Conservation (phyloP, 2,329 filamentous ascomycete species). For the Emydomyces testavorans region DNA sequence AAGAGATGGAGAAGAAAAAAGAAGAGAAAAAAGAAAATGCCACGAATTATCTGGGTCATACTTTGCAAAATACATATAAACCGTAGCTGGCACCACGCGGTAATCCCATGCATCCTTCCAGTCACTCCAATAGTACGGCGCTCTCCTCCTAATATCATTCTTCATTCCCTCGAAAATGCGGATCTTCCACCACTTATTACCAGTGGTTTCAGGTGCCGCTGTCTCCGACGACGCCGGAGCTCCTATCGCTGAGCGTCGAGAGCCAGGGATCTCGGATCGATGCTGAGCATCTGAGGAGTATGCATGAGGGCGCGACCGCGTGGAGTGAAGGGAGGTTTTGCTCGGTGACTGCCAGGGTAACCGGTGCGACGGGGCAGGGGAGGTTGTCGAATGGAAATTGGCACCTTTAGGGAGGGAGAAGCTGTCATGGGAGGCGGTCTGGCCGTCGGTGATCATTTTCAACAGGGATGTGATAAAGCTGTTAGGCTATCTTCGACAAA, state of each 20-base stretch:
- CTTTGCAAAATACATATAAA: conserved; percentile 96
- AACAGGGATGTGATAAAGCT: neutral
- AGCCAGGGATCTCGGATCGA: neutral
- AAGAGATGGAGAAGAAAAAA: conserved; percentile 4
- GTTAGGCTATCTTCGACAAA: too few species aligned
- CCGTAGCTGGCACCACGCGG: conserved; percentile 70
- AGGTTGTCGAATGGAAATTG: conserved; percentile 22
- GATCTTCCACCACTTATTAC: conserved; percentile 59
- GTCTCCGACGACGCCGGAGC: neutral
- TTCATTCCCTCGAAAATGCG: conserved; percentile 66
- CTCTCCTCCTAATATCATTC: conserved; percentile 61
- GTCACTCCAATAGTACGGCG: conserved; percentile 69
- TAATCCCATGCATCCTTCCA: conserved; percentile 86
- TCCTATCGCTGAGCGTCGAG: neutral
- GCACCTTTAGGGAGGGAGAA: conserved; percentile 20
- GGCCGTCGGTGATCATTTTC: conserved; percentile 20
- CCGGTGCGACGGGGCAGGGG: conserved; percentile 14
- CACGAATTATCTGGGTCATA: conserved; percentile 34
- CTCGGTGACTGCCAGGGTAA: conserved; percentile 22
- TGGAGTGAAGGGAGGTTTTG: conserved; percentile 18
- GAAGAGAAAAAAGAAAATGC: conserved; percentile 10
- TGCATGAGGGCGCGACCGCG: conserved; percentile 6
- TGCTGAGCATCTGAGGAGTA: neutral
- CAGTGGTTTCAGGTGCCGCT: neutral
- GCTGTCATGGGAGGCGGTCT: conserved; percentile 16